phyloP scores from a whole-genome alignment of 176 grass and related monocot genomes.

The barley (Hordeum vulgare) region MorexV3_pseudomolecules_assembly NC_058524.1:63202576-63203075 shows the following conservation, averaged over 20 bases:
- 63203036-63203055: constrained; percentile 53
- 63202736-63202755: constrained; percentile 46
- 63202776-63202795: constrained; percentile 46
- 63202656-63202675: constrained; percentile 5
- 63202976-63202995: constrained; percentile 86
- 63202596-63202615: constrained; percentile 37
- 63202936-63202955: constrained; percentile 43
- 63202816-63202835: background rate
- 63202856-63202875: background rate
- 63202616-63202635: constrained; percentile 70
- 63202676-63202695: constrained; percentile 18
- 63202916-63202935: constrained; percentile 59
- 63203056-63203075: constrained; percentile 37
- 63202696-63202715: constrained; percentile 44
- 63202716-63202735: constrained; percentile 52
- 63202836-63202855: background rate
- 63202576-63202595: constrained; percentile 45
- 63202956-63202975: constrained; percentile 56
- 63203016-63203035: constrained; percentile 39
- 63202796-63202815: constrained; percentile 35
- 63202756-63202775: constrained; percentile 59
- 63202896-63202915: constrained; percentile 61
- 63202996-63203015: constrained; percentile 59
- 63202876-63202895: background rate
- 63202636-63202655: constrained; percentile 57